Conservation (phyloP, 768 basidiomycete species). For the Mycena amicta region DNA sequence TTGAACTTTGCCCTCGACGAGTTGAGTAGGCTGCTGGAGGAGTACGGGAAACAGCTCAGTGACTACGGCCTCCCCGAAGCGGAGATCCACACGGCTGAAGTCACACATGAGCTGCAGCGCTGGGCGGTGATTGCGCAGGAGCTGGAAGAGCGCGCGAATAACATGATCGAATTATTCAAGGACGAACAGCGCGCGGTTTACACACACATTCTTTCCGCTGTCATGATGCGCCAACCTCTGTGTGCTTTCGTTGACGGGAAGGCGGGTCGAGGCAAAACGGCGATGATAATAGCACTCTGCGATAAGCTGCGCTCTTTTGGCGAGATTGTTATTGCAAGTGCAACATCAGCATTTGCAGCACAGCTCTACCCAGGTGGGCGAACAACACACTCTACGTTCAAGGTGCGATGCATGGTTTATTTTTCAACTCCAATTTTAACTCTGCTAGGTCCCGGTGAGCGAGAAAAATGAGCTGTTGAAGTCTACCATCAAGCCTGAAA, state of each 20-base stretch:
- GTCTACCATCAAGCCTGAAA: constrained; percentile 31
- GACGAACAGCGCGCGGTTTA: constrained; percentile 11
- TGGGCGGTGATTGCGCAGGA: constrained; percentile 17
- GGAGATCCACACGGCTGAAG: constrained; percentile 18
- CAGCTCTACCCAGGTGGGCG: too few species aligned
- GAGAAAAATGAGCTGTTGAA: constrained; percentile 33
- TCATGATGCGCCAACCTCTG: constrained; percentile 14
- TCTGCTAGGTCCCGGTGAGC: constrained; percentile 37
- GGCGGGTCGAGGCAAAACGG: constrained; percentile 46
- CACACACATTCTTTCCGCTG: too few species aligned
- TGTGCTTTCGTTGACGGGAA: constrained; percentile 40
- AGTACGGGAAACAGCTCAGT: too few species aligned
- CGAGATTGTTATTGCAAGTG: constrained; percentile 36
- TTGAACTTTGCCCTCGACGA: background rate
- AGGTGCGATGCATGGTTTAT: too few species aligned
- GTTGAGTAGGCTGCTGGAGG: constrained; percentile 1
- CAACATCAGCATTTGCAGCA: too few species aligned
- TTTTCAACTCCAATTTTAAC: background rate
- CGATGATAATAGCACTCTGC: constrained; percentile 36
- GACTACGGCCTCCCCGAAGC: constrained; percentile 35
- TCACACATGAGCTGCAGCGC: constrained; percentile 28
- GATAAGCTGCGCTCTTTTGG: constrained; percentile 29
- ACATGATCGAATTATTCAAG: constrained; percentile 6
- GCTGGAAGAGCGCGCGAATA: constrained; percentile 11
- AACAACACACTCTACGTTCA: too few species aligned